Evolutionary conservation across 2,329 filamentous ascomycete species (phyloP).

Genomic region (Calonectria honghensis): DNA sequence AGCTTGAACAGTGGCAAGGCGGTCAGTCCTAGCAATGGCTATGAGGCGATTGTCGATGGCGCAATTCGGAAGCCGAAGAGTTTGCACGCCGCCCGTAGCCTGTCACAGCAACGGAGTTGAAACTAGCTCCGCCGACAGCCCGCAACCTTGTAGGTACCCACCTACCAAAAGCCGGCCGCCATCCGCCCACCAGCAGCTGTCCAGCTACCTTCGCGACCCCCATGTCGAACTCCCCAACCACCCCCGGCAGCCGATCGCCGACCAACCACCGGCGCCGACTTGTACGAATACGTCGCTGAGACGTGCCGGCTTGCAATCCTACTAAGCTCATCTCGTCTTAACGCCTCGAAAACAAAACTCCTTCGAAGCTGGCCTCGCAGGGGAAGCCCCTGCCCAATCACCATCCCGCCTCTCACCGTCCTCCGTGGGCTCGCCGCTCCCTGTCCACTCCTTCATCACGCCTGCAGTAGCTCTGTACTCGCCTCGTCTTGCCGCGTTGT

Average conservation of each 20-base stretch:
- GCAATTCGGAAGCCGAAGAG: conserved; percentile 55
- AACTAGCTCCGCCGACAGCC: conserved; percentile 55
- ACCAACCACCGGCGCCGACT: conserved; percentile 42
- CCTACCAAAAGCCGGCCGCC: conserved; percentile 50
- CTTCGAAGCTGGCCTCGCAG: conserved; percentile 22
- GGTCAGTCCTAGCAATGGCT: conserved; percentile 38
- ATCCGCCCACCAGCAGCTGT: conserved; percentile 25
- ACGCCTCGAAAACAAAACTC: conserved; percentile 9
- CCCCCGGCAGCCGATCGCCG: conserved; percentile 53
- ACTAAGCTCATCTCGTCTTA: conserved; percentile 21
- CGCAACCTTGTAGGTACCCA: conserved; percentile 46
- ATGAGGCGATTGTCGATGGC: conserved; percentile 52
- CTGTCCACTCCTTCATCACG: conserved; percentile 21
- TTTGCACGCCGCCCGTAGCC: conserved; percentile 38
- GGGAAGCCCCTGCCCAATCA: conserved; percentile 35
- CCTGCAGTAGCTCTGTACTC: conserved; percentile 29
- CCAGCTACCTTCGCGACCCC: conserved; percentile 3
- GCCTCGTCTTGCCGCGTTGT: conserved; percentile 17
- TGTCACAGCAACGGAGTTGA: conserved; percentile 36
- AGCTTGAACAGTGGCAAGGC: conserved; percentile 15
- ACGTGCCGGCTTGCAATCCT: conserved; percentile 29
- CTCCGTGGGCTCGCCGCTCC: conserved; percentile 25
- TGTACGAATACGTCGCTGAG: conserved; percentile 53
- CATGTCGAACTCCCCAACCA: conserved; percentile 41
- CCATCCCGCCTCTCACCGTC: conserved; percentile 29